phyloP scores from a whole-genome alignment of 1,139 yeast genomes.

The Meyerozyma elateridarum region DNA sequence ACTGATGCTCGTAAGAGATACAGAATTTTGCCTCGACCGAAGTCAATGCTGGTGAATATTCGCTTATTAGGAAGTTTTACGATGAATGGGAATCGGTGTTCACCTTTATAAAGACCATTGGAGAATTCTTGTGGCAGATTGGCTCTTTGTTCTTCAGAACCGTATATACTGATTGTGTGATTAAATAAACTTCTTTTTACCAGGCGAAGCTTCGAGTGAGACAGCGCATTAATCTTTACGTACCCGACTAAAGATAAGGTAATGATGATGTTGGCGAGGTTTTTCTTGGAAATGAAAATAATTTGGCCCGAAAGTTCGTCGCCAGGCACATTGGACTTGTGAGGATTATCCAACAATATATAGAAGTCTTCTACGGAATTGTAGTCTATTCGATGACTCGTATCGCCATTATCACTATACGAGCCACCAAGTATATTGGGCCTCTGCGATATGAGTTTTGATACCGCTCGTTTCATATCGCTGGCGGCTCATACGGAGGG shows the following conservation, averaged over 20 bases:
- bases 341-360: slow-evolving; percentile 68
- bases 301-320: slow-evolving; percentile 65
- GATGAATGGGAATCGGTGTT: slow-evolving; percentile 82
- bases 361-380: slow-evolving; percentile 58
- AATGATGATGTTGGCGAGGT: slow-evolving; percentile 50
- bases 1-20: slow-evolving; percentile 61
- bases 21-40: slow-evolving; percentile 80
- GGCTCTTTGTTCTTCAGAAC: slow-evolving; percentile 20
- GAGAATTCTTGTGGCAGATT: slow-evolving; percentile 21
- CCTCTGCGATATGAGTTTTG: slow-evolving; percentile 4
- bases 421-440: not conserved
- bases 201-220: slow-evolving; percentile 49
- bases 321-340: slow-evolving; percentile 62
- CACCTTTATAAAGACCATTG: slow-evolving; percentile 66
- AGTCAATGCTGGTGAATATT: slow-evolving; percentile 70
- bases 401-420: not conserved
- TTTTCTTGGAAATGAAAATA: slow-evolving; percentile 50
- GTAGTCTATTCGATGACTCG: slow-evolving; percentile 26
- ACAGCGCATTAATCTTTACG: slow-evolving; percentile 50
- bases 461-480: slow-evolving; percentile 4
- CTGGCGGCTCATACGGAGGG: not conserved
- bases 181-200: slow-evolving; percentile 53
- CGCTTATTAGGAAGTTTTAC: slow-evolving; percentile 70
- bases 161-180: slow-evolving; percentile 66
- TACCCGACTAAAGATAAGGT: slow-evolving; percentile 52